Evolutionary conservation across 139 green algal species (phyloP), one percentile per base, ranked within the genome.

Genomic region (Protoeuglena noctilucae): DNA sequence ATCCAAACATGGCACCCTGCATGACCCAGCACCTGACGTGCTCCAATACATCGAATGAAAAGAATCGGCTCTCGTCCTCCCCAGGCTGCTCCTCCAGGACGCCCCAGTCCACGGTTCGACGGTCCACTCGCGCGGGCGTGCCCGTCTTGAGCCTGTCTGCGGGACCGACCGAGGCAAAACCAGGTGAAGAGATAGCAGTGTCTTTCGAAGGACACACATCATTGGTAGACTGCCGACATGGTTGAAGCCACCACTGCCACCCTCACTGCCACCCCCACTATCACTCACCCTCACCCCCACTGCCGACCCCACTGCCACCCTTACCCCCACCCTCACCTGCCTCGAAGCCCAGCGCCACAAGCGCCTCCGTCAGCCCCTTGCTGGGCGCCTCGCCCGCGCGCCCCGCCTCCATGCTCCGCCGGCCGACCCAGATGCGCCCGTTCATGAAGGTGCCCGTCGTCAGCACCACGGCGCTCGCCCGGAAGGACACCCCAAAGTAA

Each of bases 391-490:
- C 90, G 5, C 89, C 89, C 2, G 89, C 85, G 54, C 86, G 77
- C 3, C 89, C 89, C 16, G 89, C 89, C 0, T 78, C 56, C 72
- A 96, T 82, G 40, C 72, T 83, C 53, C 77, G 62, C 1, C 79
- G 60, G 4, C 89, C 87, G 14, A 96, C 86, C 90, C 90, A 98
- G 54, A 98, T 96, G 23, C 54, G 65, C 3, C 91, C 91, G 54
- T 94, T 95, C 86, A 95, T 95, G 54, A 97, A 98, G 1, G 91
- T 97, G 22, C 91, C 89, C 2, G 89, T 97, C 2, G 91, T 98
- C 0, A 96, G 69, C 58, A 94, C 83, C 0, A 81, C 83, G 1
- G 63, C 53, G 26, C 68, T 66, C 47, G 81, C 79, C 22, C 48
- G 31, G 58, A 95, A 95, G 25, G 62, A 78, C 30, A 93, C 78